These are phyloP conservation scores for Rhododendron griersonianum DNA, from an alignment of 148 eudicot genomes.

Conservation along the genomic window DNA sequence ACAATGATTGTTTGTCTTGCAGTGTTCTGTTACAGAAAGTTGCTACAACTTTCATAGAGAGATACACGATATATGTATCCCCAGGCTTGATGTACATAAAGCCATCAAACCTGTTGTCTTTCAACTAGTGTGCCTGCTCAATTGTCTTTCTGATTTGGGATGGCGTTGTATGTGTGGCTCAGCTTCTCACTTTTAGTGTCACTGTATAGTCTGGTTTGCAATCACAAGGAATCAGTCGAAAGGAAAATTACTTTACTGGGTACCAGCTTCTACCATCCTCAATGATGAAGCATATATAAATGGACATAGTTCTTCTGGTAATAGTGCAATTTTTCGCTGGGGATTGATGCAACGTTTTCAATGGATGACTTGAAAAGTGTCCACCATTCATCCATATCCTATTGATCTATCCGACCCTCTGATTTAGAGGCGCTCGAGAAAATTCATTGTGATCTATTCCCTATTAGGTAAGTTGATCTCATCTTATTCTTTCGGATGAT, in stretches of 20 bases:
- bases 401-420: slow-evolving; percentile 71
- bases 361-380: slow-evolving; percentile 56
- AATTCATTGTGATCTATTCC: slow-evolving; percentile 76
- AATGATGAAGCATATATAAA: slow-evolving; percentile 40
- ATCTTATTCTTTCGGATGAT: neutral
- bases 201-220: neutral
- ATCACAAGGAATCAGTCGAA: neutral
- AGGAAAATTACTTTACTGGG: neutral
- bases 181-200: neutral
- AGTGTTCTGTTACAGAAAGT: neutral
- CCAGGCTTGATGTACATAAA: no score
- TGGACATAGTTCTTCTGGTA: slow-evolving; percentile 33
- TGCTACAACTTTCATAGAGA: neutral
- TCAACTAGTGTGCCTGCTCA: neutral
- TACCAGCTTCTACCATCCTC: slow-evolving; percentile 12
- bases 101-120: neutral
- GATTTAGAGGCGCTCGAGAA: slow-evolving; percentile 60
- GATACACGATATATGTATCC: neutral
- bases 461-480: slow-evolving; percentile 54
- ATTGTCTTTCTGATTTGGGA: neutral
- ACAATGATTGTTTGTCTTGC: neutral
- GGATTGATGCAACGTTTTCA: slow-evolving; percentile 45
- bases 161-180: neutral
- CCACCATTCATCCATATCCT: slow-evolving; percentile 54
- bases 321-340: slow-evolving; percentile 32